Base-by-base conservation (phyloP, 257 asterid species). In the Nicotiana knightiana region DNA sequence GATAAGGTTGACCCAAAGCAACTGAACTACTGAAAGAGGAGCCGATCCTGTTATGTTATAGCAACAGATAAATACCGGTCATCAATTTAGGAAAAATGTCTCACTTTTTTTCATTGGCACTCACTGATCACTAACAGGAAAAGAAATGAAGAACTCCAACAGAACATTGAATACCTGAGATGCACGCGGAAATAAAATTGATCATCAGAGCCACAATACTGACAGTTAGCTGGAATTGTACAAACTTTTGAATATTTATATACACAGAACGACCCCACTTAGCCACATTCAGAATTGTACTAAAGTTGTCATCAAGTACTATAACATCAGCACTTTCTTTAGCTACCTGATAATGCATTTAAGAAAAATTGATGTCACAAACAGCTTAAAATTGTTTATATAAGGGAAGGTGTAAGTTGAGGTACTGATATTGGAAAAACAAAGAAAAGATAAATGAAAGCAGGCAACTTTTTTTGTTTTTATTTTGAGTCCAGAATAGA, bases 1-100 rank as follows among this genome's bases (percentile, higher is more conserved):
- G 46, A 94, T 94, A 94, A 94, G 91, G 88, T 93, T 94, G 81
- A 94, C 98, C 98, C 98, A 94, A n/a, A 94, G 93, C 87, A 94
- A 77, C 86, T 94, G 96, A 82, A 91, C 98, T 53, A 93, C 90
- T 6, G 98, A 91, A 16, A 94, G 95, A 39, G 98, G 98, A 46
- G 93, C 97, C 24, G 97, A 93, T 54, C 98, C 97, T 94, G 89
- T 9, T 48, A 73, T 24, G 26, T 73, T 24, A 43, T 12, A 43
- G 59, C 78, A 46, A 71, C 78, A 71, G 78, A 0, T 12, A 71
- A 1, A 48, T 73, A 73, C 51, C 37, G 13, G 61, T 3, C 51
- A 26, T 73, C 43, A 0, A 26, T 73, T 48, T 46, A 2, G 78
- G 12, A 43, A 70, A 18, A 39, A 39, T 28, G 13, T 70, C 0